phyloP scores from a whole-genome alignment of 2,329 filamentous ascomycete genomes.

The Paecilomyces fulvus region DNA sequence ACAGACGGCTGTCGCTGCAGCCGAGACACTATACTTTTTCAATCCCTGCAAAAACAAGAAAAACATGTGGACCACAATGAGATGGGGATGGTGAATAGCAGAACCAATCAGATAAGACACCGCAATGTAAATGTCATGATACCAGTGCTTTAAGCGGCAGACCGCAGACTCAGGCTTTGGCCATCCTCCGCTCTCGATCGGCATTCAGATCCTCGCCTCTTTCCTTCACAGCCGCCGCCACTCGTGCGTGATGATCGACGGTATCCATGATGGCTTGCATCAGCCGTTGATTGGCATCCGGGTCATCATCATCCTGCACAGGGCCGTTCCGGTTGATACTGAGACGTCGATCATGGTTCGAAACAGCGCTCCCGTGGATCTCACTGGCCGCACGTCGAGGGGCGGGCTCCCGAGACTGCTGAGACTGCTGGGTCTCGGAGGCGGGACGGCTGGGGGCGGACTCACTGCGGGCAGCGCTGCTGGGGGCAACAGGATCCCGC shows the following conservation, averaged over 20 bases:
- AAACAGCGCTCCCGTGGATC: slow-evolving; percentile 18
- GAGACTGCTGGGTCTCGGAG: slow-evolving; percentile 15
- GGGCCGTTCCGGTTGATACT: slow-evolving; percentile 12
- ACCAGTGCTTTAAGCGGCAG: background rate
- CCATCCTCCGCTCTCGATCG: slow-evolving; percentile 20
- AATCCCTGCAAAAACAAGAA: background rate
- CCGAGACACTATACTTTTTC: background rate
- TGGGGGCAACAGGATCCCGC: background rate
- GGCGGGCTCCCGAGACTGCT: slow-evolving; percentile 16
- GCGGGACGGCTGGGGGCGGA: slow-evolving; percentile 16
- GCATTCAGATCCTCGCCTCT: slow-evolving; percentile 4
- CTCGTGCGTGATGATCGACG: slow-evolving; percentile 29
- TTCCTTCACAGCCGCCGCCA: slow-evolving; percentile 21
- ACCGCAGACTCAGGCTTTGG: slow-evolving; percentile 9
- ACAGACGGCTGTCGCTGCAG: background rate
- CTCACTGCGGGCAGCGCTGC: background rate
- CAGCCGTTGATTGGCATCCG: slow-evolving; percentile 31
- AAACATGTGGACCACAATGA: background rate
- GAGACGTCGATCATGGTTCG: slow-evolving; percentile 11
- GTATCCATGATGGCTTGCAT: slow-evolving; percentile 37
- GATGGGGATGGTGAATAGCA: background rate
- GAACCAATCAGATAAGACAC: background rate
- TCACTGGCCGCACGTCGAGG: slow-evolving; percentile 32
- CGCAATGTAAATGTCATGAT: background rate
- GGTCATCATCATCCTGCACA: slow-evolving; percentile 24